Percentiles rank a stretch among this genome's conserved stretches.
Evolutionary conservation across 345 rosid genomes (phyloP).

Genomic region (Brassica carinata): DNA sequence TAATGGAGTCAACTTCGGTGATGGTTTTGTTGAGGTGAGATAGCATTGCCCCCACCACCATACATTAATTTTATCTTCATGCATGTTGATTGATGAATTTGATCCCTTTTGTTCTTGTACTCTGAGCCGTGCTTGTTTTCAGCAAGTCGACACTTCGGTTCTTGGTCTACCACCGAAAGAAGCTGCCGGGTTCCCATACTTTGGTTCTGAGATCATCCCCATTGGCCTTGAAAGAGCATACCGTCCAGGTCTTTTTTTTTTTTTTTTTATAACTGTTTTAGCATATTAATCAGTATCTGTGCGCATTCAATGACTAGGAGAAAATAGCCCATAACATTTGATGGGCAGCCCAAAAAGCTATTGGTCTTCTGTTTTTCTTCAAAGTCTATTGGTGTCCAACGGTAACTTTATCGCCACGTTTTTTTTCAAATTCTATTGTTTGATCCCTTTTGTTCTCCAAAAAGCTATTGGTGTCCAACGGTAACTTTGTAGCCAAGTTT

Average conservation of each 20-base stretch:
- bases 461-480: no score
- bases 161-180: slow-evolving; percentile 68
- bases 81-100: background rate
- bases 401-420: no score
- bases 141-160: slow-evolving; percentile 76
- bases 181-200: slow-evolving; percentile 59
- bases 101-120: background rate
- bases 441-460: no score
- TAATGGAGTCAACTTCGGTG: slow-evolving; percentile 80
- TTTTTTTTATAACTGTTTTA: no score
- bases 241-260: slow-evolving; percentile 54
- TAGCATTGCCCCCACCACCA: background rate
- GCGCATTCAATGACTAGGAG: no score
- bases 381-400: no score
- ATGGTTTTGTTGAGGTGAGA: slow-evolving; percentile 87
- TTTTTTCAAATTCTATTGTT: no score
- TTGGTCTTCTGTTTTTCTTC: no score
- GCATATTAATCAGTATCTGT: no score
- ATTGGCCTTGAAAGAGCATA: slow-evolving; percentile 59
- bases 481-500: no score
- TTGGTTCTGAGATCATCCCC: slow-evolving; percentile 87
- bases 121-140: slow-evolving; percentile 52
- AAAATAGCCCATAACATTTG: no score
- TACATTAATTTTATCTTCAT: background rate
- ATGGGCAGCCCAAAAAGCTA: no score